phyloP scores from a whole-genome alignment of 768 basidiomycete genomes.

The Suillus bovinus region DNA sequence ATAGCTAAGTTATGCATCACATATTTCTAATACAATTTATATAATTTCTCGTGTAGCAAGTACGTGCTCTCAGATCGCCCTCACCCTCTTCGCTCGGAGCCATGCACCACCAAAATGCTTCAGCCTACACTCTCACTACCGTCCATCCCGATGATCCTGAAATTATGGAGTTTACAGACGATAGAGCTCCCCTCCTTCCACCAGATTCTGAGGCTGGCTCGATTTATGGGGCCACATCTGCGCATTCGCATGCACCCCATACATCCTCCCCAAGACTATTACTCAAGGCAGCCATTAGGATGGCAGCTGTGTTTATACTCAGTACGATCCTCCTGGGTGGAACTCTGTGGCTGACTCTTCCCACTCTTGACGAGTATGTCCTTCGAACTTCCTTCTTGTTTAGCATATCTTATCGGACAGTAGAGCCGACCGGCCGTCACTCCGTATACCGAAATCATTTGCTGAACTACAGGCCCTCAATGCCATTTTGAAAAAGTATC shows the following conservation, averaged over 20 bases:
- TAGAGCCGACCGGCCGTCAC: slow-evolving; percentile 71
- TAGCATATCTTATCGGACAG: slow-evolving; percentile 13
- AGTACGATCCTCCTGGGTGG: slow-evolving; percentile 72
- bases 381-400: slow-evolving; percentile 5
- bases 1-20: neutral
- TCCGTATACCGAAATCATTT: slow-evolving; percentile 89
- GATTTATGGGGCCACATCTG: slow-evolving; percentile 52
- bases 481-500: slow-evolving; percentile 85
- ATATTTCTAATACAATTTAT: slow-evolving; percentile 8
- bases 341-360: slow-evolving; percentile 79
- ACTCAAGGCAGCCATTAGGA: slow-evolving; percentile 81
- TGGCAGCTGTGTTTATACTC: slow-evolving; percentile 72
- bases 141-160: slow-evolving; percentile 38
- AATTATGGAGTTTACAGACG: slow-evolving; percentile 29
- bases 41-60: slow-evolving; percentile 3
- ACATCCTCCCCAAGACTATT: slow-evolving; percentile 58
- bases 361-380: slow-evolving; percentile 75
- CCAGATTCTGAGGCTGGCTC: slow-evolving; percentile 38
- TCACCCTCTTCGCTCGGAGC: slow-evolving; percentile 12
- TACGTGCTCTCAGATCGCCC: slow-evolving; percentile 4
- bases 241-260: slow-evolving; percentile 21
- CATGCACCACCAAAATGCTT: slow-evolving; percentile 37
- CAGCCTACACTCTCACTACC: slow-evolving; percentile 66
- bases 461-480: slow-evolving; percentile 85
- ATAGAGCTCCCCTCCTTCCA: slow-evolving; percentile 43